Evolutionary conservation across 208 protist genomes (phyloP), one percentile per base, ranked within the genome.

Genomic region (Trypanosoma caninum): DNA sequence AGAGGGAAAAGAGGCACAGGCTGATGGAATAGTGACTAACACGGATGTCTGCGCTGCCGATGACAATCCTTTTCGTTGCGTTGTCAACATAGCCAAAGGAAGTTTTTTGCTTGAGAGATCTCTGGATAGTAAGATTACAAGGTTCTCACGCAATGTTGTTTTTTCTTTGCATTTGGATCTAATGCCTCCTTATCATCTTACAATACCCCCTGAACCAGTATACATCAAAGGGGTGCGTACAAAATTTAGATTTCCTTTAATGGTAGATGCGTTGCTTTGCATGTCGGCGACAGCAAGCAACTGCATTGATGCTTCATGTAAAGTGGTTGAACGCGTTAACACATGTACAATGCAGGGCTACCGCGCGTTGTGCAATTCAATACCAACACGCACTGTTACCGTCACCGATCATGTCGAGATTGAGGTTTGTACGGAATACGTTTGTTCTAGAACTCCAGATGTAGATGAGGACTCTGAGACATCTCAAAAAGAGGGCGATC

Each of bases 161-260:
- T 13, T 91, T 34, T 61, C 63, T 55, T 62, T 73, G 71, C 53
- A 79, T 45, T 23, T 64, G 52, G 54, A 65, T 22, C 6, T 71
- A 56, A 76, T 91, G 34, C 84, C 84, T 6, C 76, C 81, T 0
- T 94, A 94, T 58, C 69, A 68, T 18, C 87, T 81, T 52, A 78
- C 87, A 37, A 59, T 94, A 0, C 88, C 88, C 1, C 88, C 88
- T 0, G 88, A 94, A 72, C 88, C 88, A 25, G 38, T 90, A 22
- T 90, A 94, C 59, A 44, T 79, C n/a, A 56, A 64, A 0, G 79
- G 75, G 33, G 74, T 80, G 41, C 74, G 78, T n/a, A 54, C 63
- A 46, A 76, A 77, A 42, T 78, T 80, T 14, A 72, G 55, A 1
- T 79, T 91, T 60, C 73, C 81, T 50, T 44, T 85, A 16, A 84